A percentile compares a stretch with the other conserved stretches of the same genome.
Conservation (phyloP, 2,329 filamentous ascomycete species). For the Beauveria caledonica region DNA sequence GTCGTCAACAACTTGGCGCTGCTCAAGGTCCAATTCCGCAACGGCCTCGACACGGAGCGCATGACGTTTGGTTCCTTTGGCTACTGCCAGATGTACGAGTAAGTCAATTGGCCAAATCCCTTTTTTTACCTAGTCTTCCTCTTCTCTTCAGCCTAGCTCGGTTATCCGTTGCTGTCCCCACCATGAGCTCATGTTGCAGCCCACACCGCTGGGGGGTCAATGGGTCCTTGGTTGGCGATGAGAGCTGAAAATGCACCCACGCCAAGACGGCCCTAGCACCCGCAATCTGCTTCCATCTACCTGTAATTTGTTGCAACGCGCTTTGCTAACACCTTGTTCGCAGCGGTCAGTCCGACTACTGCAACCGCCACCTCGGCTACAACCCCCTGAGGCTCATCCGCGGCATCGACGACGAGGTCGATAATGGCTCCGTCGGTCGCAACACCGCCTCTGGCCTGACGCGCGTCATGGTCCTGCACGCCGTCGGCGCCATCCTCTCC, state of each 20-base stretch:
- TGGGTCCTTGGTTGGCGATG: background rate
- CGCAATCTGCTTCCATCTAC: background rate
- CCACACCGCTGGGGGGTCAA: background rate
- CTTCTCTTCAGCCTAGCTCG: background rate
- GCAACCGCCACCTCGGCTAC: constrained; percentile 44
- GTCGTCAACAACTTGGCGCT: constrained; percentile 48
- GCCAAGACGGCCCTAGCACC: background rate
- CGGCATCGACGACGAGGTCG: constrained; percentile 24
- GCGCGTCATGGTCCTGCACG: constrained; percentile 53
- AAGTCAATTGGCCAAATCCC: background rate
- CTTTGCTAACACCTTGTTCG: constrained; percentile 1
- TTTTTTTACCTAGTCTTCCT: background rate
- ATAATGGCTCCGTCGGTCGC: constrained; percentile 34
- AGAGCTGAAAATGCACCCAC: background rate
- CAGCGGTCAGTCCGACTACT: constrained; percentile 38
- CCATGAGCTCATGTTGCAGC: constrained; percentile 4
- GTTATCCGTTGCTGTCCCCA: background rate
- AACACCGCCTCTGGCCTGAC: constrained; percentile 43
- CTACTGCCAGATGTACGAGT: constrained; percentile 33
- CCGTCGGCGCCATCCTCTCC: constrained; percentile 46
- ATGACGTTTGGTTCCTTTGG: constrained; percentile 54
- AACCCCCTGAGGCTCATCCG: constrained; percentile 39
- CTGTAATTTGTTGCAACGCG: background rate
- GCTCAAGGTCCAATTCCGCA: constrained; percentile 41
- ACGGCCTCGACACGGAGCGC: constrained; percentile 24